Percentiles rank a stretch among this genome's conserved stretches.
These are phyloP conservation scores for Talaromyces marneffei DNA, from an alignment of 2,329 filamentous ascomycete genomes.

Conservation along the genomic window DNA sequence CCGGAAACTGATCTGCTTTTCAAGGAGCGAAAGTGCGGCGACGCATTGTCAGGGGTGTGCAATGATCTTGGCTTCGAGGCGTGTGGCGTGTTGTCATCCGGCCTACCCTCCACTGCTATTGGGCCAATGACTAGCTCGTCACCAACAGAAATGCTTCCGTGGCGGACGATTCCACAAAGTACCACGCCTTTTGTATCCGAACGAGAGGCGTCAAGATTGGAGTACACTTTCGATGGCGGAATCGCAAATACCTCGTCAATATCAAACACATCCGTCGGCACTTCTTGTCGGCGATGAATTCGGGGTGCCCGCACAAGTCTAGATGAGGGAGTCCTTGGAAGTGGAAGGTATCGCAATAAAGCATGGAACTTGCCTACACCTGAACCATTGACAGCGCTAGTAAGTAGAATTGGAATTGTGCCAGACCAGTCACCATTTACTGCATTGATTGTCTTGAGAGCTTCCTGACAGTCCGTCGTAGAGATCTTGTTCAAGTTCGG, in stretches of 20 bases:
- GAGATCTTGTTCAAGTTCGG: slow-evolving; percentile 55
- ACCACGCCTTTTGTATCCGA: slow-evolving; percentile 59
- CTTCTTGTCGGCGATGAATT: slow-evolving; percentile 33
- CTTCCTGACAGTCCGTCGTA: slow-evolving; percentile 51
- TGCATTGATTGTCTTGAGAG: slow-evolving; percentile 49
- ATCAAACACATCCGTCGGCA: slow-evolving; percentile 68
- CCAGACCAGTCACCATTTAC: slow-evolving; percentile 36
- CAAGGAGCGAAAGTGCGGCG: slow-evolving; percentile 20
- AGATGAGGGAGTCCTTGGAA: slow-evolving; percentile 46
- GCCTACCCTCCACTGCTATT: slow-evolving; percentile 48
- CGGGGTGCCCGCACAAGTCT: slow-evolving; percentile 20
- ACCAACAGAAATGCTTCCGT: slow-evolving; percentile 70
- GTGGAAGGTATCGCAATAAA: slow-evolving; percentile 68
- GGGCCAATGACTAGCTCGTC: slow-evolving; percentile 76
- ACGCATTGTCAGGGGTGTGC: slow-evolving; percentile 17
- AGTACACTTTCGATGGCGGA: slow-evolving; percentile 55
- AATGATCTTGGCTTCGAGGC: slow-evolving; percentile 14
- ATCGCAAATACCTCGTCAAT: slow-evolving; percentile 85
- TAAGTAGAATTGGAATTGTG: slow-evolving; percentile 77
- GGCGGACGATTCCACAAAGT: slow-evolving; percentile 76
- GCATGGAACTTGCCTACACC: slow-evolving; percentile 80
- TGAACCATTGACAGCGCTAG: slow-evolving; percentile 76
- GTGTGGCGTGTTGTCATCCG: slow-evolving; percentile 44
- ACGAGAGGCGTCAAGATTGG: slow-evolving; percentile 35
- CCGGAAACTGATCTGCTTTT: slow-evolving; percentile 30